These are phyloP conservation scores for Plasmodium fragile DNA, from an alignment of 169 alveolate genomes.

Conservation along the genomic window DNA sequence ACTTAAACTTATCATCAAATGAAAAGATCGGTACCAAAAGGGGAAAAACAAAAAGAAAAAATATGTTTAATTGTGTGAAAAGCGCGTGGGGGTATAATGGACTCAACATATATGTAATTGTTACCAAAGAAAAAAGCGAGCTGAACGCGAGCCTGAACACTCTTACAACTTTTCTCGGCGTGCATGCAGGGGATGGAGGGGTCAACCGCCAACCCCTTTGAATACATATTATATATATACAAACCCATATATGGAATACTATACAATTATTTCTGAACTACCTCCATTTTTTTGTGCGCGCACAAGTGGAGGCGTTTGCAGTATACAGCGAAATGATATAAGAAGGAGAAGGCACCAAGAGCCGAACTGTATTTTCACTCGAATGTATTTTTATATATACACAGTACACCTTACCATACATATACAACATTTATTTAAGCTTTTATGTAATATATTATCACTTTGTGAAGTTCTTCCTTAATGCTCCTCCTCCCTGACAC, in stretches of 20 bases:
- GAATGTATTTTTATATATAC: neutral
- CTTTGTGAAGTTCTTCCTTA: neutral
- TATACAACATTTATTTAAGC: neutral
- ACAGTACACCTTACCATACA: neutral
- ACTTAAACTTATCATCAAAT: neutral
- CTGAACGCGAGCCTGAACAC: conserved; percentile 12
- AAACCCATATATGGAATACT: neutral
- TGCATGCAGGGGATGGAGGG: conserved; percentile 44
- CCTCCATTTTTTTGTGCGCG: neutral
- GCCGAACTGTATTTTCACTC: neutral
- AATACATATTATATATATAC: neutral
- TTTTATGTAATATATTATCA: neutral
- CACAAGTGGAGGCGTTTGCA: neutral
- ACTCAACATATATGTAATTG: neutral
- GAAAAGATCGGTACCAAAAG: neutral
- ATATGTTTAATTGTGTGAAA: neutral
- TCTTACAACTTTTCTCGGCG: conserved; percentile 25
- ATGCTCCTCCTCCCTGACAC: neutral
- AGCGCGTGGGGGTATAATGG: neutral
- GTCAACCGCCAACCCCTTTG: conserved; percentile 1
- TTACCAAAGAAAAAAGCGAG: neutral
- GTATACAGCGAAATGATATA: conserved; percentile 20
- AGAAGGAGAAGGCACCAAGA: conserved; percentile 14
- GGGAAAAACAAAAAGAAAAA: neutral
- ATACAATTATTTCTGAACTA: neutral